These are phyloP conservation scores for Abrus precatorius DNA, from an alignment of 306 rosid species.

Conservation along the genomic window DNA sequence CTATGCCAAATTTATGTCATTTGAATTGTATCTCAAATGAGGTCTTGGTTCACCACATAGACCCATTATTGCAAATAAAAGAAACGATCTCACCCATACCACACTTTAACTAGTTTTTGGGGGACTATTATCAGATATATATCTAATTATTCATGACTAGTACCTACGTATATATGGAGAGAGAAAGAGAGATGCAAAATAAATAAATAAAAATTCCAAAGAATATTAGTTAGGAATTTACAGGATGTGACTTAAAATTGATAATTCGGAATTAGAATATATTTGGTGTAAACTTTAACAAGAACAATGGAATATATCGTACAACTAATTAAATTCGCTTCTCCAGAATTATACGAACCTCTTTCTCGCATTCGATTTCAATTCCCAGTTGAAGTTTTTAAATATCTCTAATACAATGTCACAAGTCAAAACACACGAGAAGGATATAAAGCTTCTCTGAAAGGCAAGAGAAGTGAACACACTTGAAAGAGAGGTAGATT, in stretches of 20 bases:
- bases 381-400: too few relatives aligned
- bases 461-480: too few relatives aligned
- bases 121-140: too few relatives aligned
- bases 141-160: too few relatives aligned
- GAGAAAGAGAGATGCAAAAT: too few relatives aligned
- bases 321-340: neutral
- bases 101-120: too few relatives aligned
- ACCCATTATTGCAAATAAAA: neutral
- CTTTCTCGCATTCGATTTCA: neutral
- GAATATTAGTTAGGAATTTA: neutral
- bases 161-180: too few relatives aligned
- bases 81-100: neutral
- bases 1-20: neutral
- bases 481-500: neutral
- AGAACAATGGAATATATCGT: neutral
- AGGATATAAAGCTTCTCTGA: too few relatives aligned
- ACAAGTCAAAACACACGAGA: too few relatives aligned
- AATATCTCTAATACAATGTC: too few relatives aligned
- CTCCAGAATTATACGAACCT: neutral
- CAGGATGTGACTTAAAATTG: neutral
- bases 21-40: conserved; percentile 13
- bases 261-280: conserved; percentile 5
- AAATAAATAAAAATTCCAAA: too few relatives aligned
- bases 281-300: neutral
- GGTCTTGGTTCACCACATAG: neutral